These are phyloP conservation scores for Xylariomycetidae sp. DNA, from an alignment of 2,329 filamentous ascomycete genomes.

Conservation along the genomic window DNA sequence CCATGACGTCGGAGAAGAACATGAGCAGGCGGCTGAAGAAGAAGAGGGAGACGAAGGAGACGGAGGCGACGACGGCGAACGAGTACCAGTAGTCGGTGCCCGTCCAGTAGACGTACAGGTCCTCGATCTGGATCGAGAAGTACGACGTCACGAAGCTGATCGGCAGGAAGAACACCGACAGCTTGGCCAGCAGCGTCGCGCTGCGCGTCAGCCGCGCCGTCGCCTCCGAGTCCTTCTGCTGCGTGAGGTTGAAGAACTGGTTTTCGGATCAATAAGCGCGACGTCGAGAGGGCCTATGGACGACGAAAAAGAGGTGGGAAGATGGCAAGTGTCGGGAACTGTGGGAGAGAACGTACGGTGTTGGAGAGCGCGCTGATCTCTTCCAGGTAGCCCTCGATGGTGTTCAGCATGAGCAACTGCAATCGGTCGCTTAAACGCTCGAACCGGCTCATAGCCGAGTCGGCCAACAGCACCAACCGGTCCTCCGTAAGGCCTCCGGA, in stretches of 20 bases:
- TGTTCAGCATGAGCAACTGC: slow-evolving; percentile 53
- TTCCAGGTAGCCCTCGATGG: slow-evolving; percentile 56
- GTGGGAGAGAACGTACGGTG: slow-evolving; percentile 51
- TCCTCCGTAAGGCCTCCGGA: slow-evolving; percentile 6
- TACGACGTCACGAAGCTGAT: slow-evolving; percentile 70
- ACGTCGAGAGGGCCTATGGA: too few species aligned
- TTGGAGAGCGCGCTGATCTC: slow-evolving; percentile 66
- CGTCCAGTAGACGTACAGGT: slow-evolving; percentile 51
- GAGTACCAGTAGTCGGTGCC: slow-evolving; percentile 59
- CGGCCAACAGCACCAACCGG: slow-evolving; percentile 26
- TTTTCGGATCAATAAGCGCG: slow-evolving; percentile 1
- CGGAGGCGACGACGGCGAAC: slow-evolving; percentile 56
- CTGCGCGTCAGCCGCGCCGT: slow-evolving; percentile 67
- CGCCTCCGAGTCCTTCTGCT: slow-evolving; percentile 66
- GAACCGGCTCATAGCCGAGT: slow-evolving; percentile 50
- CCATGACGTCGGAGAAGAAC: slow-evolving; percentile 38
- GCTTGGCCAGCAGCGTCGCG: slow-evolving; percentile 67
- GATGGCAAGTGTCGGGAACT: background rate
- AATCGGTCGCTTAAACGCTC: slow-evolving; percentile 53
- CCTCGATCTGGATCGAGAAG: slow-evolving; percentile 60
- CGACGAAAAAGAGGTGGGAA: too few species aligned
- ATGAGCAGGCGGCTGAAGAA: slow-evolving; percentile 43
- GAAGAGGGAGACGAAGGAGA: slow-evolving; percentile 54
- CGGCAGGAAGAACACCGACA: slow-evolving; percentile 69
- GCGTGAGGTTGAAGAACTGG: slow-evolving; percentile 72